Evolutionary conservation across 1,284 basidiomycete species (phyloP).

Genomic region (Schizophyllum commune): DNA sequence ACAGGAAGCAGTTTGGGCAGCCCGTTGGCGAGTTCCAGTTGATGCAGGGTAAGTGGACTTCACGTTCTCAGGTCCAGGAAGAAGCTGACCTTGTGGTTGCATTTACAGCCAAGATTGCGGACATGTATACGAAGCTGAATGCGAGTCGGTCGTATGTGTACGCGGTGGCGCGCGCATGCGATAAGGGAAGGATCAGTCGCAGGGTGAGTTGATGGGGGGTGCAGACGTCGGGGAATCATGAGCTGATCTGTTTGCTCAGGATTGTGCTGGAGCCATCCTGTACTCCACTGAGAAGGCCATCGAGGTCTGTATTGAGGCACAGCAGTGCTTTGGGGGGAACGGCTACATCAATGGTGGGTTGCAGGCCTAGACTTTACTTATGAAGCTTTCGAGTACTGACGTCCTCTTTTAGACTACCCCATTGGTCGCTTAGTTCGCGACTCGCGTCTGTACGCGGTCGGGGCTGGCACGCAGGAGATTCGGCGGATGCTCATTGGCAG

Average conservation of each 20-base stretch:
- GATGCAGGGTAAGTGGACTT: conserved; percentile 80
- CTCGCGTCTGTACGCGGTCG: conserved; percentile 81
- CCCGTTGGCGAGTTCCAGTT: conserved; percentile 90
- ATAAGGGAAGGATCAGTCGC: conserved; percentile 74
- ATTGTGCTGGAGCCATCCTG: conserved; percentile 88
- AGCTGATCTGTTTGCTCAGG: conserved; percentile 36
- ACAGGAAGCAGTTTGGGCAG: conserved; percentile 85
- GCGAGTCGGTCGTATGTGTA: conserved; percentile 90
- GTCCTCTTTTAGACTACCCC: conserved; percentile 61
- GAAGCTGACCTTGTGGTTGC: not conserved
- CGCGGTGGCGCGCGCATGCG: conserved; percentile 85
- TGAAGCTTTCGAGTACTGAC: conserved; percentile 1
- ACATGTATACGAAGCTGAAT: conserved; percentile 94
- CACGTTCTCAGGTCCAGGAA: conserved; percentile 1
- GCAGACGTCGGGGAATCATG: not conserved
- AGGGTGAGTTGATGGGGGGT: conserved; percentile 41
- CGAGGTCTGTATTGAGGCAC: conserved; percentile 85
- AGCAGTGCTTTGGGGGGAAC: conserved; percentile 90
- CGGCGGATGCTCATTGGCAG: conserved; percentile 85
- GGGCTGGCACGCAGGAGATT: conserved; percentile 90
- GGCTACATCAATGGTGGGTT: conserved; percentile 82
- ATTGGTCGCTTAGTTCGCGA: conserved; percentile 82
- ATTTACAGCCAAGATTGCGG: conserved; percentile 63
- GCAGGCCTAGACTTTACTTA: not conserved
- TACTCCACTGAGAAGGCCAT: conserved; percentile 88